phyloP scores from a whole-genome alignment of 2,329 filamentous ascomycete species.

The Cadophora malorum region DNA sequence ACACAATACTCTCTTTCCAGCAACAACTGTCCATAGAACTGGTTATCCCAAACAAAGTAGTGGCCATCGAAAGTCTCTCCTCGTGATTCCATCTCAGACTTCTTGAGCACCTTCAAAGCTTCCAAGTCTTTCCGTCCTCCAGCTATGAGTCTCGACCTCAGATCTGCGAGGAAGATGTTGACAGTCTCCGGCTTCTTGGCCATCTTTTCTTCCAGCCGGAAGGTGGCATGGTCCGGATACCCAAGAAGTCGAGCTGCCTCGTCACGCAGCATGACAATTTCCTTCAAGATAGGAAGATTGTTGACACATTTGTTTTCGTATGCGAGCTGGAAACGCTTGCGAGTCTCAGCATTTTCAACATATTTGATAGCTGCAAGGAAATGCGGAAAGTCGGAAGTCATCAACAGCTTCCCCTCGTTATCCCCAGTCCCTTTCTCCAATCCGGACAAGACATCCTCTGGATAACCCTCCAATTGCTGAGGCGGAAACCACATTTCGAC shows the following conservation, averaged over 20 bases:
- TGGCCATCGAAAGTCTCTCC: slow-evolving; percentile 63
- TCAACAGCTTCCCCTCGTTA: not conserved
- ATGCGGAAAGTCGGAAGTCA: not conserved
- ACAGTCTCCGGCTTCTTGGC: slow-evolving; percentile 67
- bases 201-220: slow-evolving; percentile 63
- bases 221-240: slow-evolving; percentile 74
- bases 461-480: not conserved
- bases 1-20: slow-evolving; percentile 78
- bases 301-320: slow-evolving; percentile 53
- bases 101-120: slow-evolving; percentile 69
- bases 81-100: slow-evolving; percentile 62
- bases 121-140: slow-evolving; percentile 65
- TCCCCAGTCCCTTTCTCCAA: not conserved
- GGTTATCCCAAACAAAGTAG: slow-evolving; percentile 81
- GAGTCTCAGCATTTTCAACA: slow-evolving; percentile 46
- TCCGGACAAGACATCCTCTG: not conserved
- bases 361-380: slow-evolving; percentile 40
- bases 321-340: slow-evolving; percentile 39
- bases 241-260: slow-evolving; percentile 77
- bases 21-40: slow-evolving; percentile 74
- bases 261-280: slow-evolving; percentile 74
- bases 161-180: slow-evolving; percentile 70
- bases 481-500: not conserved
- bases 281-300: slow-evolving; percentile 74
- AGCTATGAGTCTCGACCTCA: slow-evolving; percentile 65